Evolutionary conservation across 495 filamentous ascomycete genomes (phyloP).

Genomic region (Umbilicaria muhlenbergii): DNA sequence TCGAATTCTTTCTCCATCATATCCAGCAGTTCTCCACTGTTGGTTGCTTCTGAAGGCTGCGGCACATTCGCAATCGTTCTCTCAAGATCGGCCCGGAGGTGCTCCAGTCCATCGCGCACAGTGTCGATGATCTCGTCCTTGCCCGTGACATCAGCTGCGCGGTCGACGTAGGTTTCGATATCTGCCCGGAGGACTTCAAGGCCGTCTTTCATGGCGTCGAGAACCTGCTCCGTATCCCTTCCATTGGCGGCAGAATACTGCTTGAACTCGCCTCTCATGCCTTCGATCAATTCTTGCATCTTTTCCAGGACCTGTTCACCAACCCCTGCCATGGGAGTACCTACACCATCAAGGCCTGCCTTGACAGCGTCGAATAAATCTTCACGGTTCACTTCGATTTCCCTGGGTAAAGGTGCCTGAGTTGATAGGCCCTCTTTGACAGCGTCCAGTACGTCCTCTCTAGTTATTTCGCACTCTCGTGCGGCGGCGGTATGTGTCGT

Average conservation of each 20-base stretch:
- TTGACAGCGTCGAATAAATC: slow-evolving; percentile 53
- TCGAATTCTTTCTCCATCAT: slow-evolving; percentile 63
- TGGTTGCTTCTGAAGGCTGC: slow-evolving; percentile 27
- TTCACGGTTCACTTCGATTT: slow-evolving; percentile 46
- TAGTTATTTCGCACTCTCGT: slow-evolving; percentile 24
- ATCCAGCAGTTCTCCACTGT: slow-evolving; percentile 37
- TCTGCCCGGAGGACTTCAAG: slow-evolving; percentile 64
- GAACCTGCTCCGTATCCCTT: slow-evolving; percentile 62
- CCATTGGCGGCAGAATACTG: slow-evolving; percentile 60
- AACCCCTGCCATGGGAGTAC: slow-evolving; percentile 30
- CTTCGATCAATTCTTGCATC: slow-evolving; percentile 58
- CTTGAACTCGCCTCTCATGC: slow-evolving; percentile 59
- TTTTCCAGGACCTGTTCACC: slow-evolving; percentile 55
- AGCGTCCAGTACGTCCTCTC: slow-evolving; percentile 38
- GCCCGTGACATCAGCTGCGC: slow-evolving; percentile 44
- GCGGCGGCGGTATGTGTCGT: slow-evolving; percentile 11
- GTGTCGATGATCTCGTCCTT: slow-evolving; percentile 69
- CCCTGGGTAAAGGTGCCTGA: slow-evolving; percentile 30
- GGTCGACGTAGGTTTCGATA: slow-evolving; percentile 66
- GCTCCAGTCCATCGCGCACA: slow-evolving; percentile 54
- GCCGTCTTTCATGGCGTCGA: slow-evolving; percentile 75
- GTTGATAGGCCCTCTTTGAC: slow-evolving; percentile 40
- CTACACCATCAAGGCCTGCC: slow-evolving; percentile 37
- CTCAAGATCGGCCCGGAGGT: slow-evolving; percentile 57
- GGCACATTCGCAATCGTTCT: slow-evolving; percentile 35